phyloP scores from a whole-genome alignment of 306 rosid genomes.

The Pachyrhizus erosus region DNA sequence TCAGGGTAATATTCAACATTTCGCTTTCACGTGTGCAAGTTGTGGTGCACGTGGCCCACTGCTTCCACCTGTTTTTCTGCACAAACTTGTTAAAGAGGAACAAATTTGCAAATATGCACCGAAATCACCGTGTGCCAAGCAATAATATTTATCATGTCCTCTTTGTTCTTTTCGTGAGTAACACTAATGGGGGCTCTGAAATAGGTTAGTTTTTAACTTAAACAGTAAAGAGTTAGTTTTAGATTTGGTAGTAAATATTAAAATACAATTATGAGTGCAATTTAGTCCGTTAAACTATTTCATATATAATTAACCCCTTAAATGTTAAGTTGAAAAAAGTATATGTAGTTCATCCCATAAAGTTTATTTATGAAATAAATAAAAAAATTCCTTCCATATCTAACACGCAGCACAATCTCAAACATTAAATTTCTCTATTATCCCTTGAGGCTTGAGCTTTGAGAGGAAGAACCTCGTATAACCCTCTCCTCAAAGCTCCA shows the following conservation, averaged over 20 bases:
- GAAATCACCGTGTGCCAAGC: conserved; percentile 9
- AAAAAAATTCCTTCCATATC: background rate
- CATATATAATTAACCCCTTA: background rate
- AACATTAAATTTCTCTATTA: background rate
- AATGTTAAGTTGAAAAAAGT: background rate
- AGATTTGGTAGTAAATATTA: background rate
- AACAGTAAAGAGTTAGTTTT: background rate
- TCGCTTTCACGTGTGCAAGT: conserved; percentile 39
- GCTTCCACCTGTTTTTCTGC: background rate
- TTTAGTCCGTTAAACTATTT: background rate
- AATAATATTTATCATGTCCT: background rate
- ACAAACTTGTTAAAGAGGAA: background rate
- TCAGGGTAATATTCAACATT: background rate
- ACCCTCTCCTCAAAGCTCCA: no score
- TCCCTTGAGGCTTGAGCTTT: background rate
- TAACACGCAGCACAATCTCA: background rate
- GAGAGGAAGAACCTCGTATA: no score
- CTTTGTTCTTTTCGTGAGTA: background rate
- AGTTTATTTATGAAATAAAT: background rate
- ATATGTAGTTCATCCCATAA: background rate
- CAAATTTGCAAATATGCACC: background rate
- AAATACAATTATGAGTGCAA: background rate
- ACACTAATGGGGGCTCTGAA: background rate
- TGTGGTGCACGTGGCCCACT: conserved; percentile 34
- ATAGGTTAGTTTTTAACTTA: background rate